Percentiles rank a stretch among this genome's conserved stretches.
These are phyloP conservation scores for Prunus mongolica DNA, from an alignment of 306 rosid species.

Conservation along the genomic window DNA sequence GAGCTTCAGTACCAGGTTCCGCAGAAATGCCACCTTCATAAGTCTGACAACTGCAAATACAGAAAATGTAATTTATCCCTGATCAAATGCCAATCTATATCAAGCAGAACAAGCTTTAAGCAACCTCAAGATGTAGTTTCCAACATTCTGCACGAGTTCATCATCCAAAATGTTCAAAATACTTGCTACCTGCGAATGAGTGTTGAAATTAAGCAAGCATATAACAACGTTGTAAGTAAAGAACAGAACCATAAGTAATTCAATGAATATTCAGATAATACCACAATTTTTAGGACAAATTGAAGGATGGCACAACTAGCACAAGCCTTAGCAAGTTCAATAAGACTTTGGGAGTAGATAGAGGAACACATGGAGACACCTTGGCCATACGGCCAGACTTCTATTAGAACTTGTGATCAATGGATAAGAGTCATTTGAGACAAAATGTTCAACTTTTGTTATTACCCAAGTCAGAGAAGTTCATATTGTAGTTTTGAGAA, in stretches of 20 bases:
- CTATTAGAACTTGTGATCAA: not conserved
- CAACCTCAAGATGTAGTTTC: not conserved
- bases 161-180: constrained; percentile 76
- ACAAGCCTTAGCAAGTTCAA: too few species aligned
- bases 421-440: not conserved
- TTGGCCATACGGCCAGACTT: too few species aligned
- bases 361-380: too few species aligned
- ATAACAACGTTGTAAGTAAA: not conserved
- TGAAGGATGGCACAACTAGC: not conserved
- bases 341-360: too few species aligned
- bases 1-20: not conserved
- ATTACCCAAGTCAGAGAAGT: not conserved
- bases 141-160: constrained; percentile 62
- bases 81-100: too few species aligned
- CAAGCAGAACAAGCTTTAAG: not conserved
- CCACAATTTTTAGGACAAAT: not conserved
- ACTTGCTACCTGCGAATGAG: constrained; percentile 69
- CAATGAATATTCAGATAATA: not conserved
- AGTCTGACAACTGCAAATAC: not conserved
- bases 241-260: not conserved
- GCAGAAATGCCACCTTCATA: not conserved
- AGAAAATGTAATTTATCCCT: too few species aligned
- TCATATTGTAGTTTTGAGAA: not conserved
- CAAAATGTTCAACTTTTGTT: not conserved
- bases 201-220: not conserved